A percentile compares a stretch with the other conserved stretches of the same genome.
phyloP scores from a whole-genome alignment of 805 yeast genomes.

The Metahyphopichia silvanorum region DNA sequence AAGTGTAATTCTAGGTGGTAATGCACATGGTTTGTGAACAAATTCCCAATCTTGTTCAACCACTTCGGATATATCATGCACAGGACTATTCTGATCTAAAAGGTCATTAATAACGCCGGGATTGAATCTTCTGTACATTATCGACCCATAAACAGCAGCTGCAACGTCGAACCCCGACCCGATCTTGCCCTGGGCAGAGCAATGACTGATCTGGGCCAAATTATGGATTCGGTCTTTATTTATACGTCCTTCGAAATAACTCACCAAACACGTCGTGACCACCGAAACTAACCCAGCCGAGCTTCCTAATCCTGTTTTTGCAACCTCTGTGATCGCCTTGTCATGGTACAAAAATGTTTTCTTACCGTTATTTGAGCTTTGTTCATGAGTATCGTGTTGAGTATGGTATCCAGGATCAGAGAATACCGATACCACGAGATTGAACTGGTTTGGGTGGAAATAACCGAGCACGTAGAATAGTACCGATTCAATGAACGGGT shows the following conservation, averaged over 20 bases:
- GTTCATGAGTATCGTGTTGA: slow-evolving; percentile 45
- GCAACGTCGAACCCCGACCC: slow-evolving; percentile 99
- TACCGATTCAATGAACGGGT: slow-evolving; percentile 75
- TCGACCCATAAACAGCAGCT: slow-evolving; percentile 89
- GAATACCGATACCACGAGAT: slow-evolving; percentile 55
- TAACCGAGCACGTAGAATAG: slow-evolving; percentile 56
- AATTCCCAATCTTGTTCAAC: slow-evolving; percentile 62
- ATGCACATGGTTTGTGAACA: slow-evolving; percentile 46
- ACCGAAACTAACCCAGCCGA: slow-evolving; percentile 92
- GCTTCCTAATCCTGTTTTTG: slow-evolving; percentile 95
- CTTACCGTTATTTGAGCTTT: slow-evolving; percentile 30
- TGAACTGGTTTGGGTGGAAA: slow-evolving; percentile 30
- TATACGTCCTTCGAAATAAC: slow-evolving; percentile 31
- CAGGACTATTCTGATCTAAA: slow-evolving; percentile 17
- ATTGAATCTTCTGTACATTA: slow-evolving; percentile 72
- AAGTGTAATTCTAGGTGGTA: slow-evolving; percentile 68
- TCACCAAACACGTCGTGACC: slow-evolving; percentile 64
- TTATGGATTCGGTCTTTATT: slow-evolving; percentile 58
- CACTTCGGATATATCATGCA: slow-evolving; percentile 9
- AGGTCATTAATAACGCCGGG: slow-evolving; percentile 48
- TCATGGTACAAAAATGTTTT: slow-evolving; percentile 59
- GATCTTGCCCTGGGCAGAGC: slow-evolving; percentile 89
- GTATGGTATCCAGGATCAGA: slow-evolving; percentile 93
- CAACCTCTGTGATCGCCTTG: slow-evolving; percentile 60
- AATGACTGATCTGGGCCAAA: slow-evolving; percentile 84